Percentiles rank a stretch among this genome's conserved stretches.
phyloP scores from a whole-genome alignment of 768 basidiomycete genomes.

The Tubosaeta sp. region DNA sequence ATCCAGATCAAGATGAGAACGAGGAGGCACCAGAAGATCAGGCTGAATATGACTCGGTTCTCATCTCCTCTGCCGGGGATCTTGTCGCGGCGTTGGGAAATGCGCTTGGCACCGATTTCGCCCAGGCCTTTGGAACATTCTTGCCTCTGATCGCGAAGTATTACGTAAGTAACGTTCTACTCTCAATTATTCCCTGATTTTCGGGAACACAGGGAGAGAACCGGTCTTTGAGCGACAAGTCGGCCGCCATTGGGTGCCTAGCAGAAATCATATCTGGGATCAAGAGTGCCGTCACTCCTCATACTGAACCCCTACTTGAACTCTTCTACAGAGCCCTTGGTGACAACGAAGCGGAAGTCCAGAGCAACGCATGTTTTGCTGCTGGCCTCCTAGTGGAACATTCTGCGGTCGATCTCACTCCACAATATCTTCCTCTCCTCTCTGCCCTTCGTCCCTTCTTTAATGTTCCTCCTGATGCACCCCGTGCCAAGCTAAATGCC shows the following conservation, averaged over 20 bases:
- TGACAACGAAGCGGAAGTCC: slow-evolving; percentile 88
- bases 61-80: slow-evolving; percentile 92
- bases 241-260: slow-evolving; percentile 87
- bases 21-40: slow-evolving; percentile 85
- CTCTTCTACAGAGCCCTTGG: slow-evolving; percentile 80
- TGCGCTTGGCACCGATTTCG: slow-evolving; percentile 82
- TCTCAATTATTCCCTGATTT: not conserved
- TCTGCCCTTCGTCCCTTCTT: slow-evolving; percentile 80
- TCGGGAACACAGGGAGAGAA: slow-evolving; percentile 59
- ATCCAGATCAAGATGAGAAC: slow-evolving; percentile 87
- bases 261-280: slow-evolving; percentile 95
- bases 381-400: slow-evolving; percentile 88
- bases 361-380: slow-evolving; percentile 95
- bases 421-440: slow-evolving; percentile 78
- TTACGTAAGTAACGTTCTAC: slow-evolving; percentile 56
- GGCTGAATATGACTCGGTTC: slow-evolving; percentile 94
- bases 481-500: slow-evolving; percentile 71
- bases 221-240: slow-evolving; percentile 86
- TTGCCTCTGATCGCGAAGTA: slow-evolving; percentile 87
- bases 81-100: slow-evolving; percentile 86
- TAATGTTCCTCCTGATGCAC: slow-evolving; percentile 54
- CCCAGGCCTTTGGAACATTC: slow-evolving; percentile 78
- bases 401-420: slow-evolving; percentile 73
- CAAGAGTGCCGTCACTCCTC: slow-evolving; percentile 80
- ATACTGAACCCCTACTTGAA: slow-evolving; percentile 75